Evolutionary conservation across 2,329 filamentous ascomycete species (phyloP), one percentile per base, ranked within the genome.

Genomic region (Amauroascus niger): DNA sequence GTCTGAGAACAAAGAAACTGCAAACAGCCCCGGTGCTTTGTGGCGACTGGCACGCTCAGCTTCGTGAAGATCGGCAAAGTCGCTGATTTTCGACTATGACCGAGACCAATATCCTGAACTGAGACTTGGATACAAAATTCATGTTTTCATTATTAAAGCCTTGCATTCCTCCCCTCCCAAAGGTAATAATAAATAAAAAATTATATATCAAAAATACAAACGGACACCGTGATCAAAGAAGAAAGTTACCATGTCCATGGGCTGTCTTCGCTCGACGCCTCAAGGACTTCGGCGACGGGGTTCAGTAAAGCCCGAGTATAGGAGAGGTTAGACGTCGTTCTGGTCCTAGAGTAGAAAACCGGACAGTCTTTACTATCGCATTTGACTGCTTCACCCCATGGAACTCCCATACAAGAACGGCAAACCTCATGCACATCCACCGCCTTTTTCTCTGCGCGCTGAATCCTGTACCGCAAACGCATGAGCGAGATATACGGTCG

Each of bases 341-440:
- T 65, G 3, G 65, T 71, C 37, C 72, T 61, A 3, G 69, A 68
- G 70, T 95, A 97, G 61, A 95, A 97, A 0, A 95, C 88, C 0
- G 90, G 86, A 65, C 93, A 98, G 69, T 95, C 91, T 66, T 87
- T 82, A 67, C 87, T 95, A 64, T 95, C 88, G 65, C 93, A 98
- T 39, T 71, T 76, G n/a, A 96, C 83, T 32, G 86, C 81, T 35
- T 96, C 91, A 1, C 81, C 73, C 59, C 82, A 84, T 2, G 84
- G 76, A 16, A 90, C 65, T 0, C 82, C 83, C 37, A 88, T 83
- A 67, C 93, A 98, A 62, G 80, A 86, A 56, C 85, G 81, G 69
- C 93, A 98, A 7, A 95, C 74, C 48, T 75, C 76, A 37, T 84
- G 74, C 6, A 95, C 70, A 56, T 88, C 80, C 43, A 74, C 67